Conservation (phyloP, 2,329 filamentous ascomycete genomes). For the Chaetomium sp. region DNA sequence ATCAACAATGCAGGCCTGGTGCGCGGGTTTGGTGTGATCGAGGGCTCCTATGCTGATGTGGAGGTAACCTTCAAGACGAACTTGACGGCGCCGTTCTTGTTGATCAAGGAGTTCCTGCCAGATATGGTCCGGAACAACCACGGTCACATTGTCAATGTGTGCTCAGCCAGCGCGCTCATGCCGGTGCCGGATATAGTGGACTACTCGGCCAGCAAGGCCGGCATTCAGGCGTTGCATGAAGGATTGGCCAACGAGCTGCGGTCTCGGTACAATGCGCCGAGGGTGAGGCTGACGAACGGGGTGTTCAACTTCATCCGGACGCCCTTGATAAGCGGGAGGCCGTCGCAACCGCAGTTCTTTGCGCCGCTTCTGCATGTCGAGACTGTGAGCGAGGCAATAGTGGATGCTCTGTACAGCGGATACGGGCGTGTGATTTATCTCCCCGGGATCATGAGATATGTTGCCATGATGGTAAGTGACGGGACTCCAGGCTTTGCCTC, state of each 20-base stretch:
- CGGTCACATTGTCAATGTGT: constrained; percentile 65
- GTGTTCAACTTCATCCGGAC: constrained; percentile 41
- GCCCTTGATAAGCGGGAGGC: constrained; percentile 38
- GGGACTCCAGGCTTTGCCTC: neutral
- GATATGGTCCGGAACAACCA: constrained; percentile 60
- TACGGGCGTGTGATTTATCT: constrained; percentile 39
- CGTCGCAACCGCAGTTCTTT: constrained; percentile 35
- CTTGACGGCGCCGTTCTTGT: constrained; percentile 60
- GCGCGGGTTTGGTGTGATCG: constrained; percentile 37
- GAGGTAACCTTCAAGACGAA: constrained; percentile 48
- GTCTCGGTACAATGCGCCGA: constrained; percentile 37
- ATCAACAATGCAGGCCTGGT: constrained; percentile 43
- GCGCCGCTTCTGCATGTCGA: constrained; percentile 41
- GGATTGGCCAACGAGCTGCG: constrained; percentile 40
- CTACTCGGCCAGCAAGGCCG: constrained; percentile 59
- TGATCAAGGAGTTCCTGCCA: constrained; percentile 61
- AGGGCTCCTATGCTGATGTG: constrained; percentile 37
- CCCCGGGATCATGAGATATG: constrained; percentile 37
- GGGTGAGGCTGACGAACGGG: constrained; percentile 37
- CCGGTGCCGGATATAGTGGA: constrained; percentile 59
- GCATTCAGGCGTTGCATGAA: constrained; percentile 39
- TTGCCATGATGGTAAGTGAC: constrained; percentile 38
- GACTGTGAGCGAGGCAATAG: constrained; percentile 39
- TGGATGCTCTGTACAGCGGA: constrained; percentile 38
- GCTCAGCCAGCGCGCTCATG: constrained; percentile 58